These are phyloP conservation scores for Phytophthora citricola DNA, from an alignment of 352 stramenopile species.

Conservation along the genomic window DNA sequence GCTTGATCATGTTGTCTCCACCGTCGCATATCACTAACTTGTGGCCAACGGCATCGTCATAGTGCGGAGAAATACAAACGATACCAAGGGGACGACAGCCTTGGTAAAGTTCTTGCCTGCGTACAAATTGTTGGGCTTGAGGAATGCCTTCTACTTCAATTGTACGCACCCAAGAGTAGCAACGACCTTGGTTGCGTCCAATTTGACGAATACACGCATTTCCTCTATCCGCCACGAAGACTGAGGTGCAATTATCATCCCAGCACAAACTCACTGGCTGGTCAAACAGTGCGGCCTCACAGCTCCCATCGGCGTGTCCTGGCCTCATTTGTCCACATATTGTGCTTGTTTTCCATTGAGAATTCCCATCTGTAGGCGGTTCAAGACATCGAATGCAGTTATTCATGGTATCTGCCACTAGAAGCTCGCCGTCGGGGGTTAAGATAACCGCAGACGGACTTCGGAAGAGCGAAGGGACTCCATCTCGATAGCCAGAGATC, in stretches of 20 bases:
- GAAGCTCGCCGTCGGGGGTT: conserved; percentile 34
- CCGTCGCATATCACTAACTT: conserved; percentile 36
- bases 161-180: conserved; percentile 51
- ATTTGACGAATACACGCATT: conserved; percentile 57
- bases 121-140: conserved; percentile 6
- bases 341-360: conserved; percentile 35
- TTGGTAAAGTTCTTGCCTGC: conserved; percentile 5
- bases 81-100: conserved; percentile 27
- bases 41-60: not conserved
- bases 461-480: conserved; percentile 46
- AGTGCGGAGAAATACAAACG: conserved; percentile 11
- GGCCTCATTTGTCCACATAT: conserved; percentile 36
- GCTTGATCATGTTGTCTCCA: conserved; percentile 33
- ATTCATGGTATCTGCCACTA: conserved; percentile 68
- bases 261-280: conserved; percentile 47
- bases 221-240: conserved; percentile 54
- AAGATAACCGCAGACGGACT: conserved; percentile 45
- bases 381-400: conserved; percentile 56
- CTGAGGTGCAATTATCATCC: conserved; percentile 23
- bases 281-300: conserved; percentile 40
- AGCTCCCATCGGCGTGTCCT: conserved; percentile 44
- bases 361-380: conserved; percentile 8
- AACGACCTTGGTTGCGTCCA: conserved; percentile 33
- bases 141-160: conserved; percentile 39
- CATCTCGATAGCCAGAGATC: conserved; percentile 39